phyloP scores from a whole-genome alignment of 2,329 filamentous ascomycete genomes.

The Xylaria sp. region DNA sequence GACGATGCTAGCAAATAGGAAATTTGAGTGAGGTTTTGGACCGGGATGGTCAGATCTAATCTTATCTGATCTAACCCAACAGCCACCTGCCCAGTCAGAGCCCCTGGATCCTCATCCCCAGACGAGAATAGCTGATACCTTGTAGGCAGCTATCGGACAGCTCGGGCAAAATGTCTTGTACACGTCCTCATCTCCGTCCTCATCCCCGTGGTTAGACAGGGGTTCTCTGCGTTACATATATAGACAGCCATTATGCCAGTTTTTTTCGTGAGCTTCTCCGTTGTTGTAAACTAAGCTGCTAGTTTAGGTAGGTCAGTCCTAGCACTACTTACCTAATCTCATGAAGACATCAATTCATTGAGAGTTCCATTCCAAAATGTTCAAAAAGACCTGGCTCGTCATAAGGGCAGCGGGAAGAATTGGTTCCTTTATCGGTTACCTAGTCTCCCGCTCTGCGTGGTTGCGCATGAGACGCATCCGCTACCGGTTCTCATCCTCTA shows the following conservation, averaged over 20 bases:
- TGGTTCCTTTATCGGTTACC: slow-evolving; percentile 23
- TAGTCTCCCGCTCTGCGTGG: slow-evolving; percentile 34
- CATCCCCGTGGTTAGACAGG: neutral
- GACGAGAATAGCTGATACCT: slow-evolving; percentile 2
- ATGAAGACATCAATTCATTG: neutral
- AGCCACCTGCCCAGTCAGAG: neutral
- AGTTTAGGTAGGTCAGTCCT: neutral
- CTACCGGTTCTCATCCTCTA: slow-evolving; percentile 31
- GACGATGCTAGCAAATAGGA: slow-evolving; percentile 33
- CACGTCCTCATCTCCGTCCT: neutral
- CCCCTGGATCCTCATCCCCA: slow-evolving; percentile 2
- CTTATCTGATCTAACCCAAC: slow-evolving; percentile 44
- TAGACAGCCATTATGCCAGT: neutral
- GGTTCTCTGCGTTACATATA: slow-evolving; percentile 1
- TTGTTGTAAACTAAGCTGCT: neutral
- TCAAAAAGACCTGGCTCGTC: slow-evolving; percentile 38
- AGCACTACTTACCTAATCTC: neutral
- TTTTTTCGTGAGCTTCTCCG: neutral
- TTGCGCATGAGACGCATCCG: slow-evolving; percentile 35
- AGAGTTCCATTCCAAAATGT: slow-evolving; percentile 31
- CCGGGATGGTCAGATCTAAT: slow-evolving; percentile 39
- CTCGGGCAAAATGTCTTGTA: slow-evolving; percentile 8
- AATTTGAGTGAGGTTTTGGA: neutral
- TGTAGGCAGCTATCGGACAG: slow-evolving; percentile 1
- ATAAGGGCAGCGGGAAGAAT: slow-evolving; percentile 34